Base-by-base conservation (phyloP, 2,329 filamentous ascomycete species). In the Fusarium sublunatum region DNA sequence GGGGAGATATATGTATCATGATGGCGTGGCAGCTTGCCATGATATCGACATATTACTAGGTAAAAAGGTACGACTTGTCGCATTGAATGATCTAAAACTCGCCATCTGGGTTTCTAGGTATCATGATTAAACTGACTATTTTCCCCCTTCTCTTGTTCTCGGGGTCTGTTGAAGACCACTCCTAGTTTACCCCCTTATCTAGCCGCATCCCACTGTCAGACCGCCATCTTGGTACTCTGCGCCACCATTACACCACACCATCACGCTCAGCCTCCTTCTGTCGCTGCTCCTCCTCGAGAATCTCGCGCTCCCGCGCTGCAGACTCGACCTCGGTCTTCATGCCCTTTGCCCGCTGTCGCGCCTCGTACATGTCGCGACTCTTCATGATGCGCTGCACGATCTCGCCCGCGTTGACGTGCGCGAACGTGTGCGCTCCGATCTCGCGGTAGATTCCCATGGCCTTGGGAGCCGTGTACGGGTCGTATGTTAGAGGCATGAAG, bases 331-430 rank as follows among this genome's bases (percentile, higher is more conserved):
- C 83, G 1, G 89, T 89, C 80, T 99, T 99, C 66, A 92, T 86
- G 10, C 93, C 91, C 81, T 99, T 99, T 68, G 90, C 88, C 48
- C 91, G 84, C 81, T 99, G 95, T 58, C 95, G 83, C 70, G 92
- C 95, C 79, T 98, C 94, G 76, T 97, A 99, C 73, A 92, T 85
- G 57, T 90, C 89, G 31, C 93, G 84, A 71, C 92, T 93, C 76
- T 88, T 91, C 82, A 98, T 83, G 73, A 99, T 99, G 29, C 95
- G 83, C 67, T 90, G 86, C 43, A 99, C 93, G 69, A 99, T 98
- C 69, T 95, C 90, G 4, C 89, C 93, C 1, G 94, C 93, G 76
- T 98, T 97, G 64, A 98, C 93, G 60, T 93, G 84, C 64, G 91
- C 85, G 74, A 94, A 99, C 19, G 86, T 82, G 77, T 99, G 95